Evolutionary conservation across 2,329 filamentous ascomycete genomes (phyloP), one percentile per base, ranked within the genome.

Genomic region (Botrytis aclada): DNA sequence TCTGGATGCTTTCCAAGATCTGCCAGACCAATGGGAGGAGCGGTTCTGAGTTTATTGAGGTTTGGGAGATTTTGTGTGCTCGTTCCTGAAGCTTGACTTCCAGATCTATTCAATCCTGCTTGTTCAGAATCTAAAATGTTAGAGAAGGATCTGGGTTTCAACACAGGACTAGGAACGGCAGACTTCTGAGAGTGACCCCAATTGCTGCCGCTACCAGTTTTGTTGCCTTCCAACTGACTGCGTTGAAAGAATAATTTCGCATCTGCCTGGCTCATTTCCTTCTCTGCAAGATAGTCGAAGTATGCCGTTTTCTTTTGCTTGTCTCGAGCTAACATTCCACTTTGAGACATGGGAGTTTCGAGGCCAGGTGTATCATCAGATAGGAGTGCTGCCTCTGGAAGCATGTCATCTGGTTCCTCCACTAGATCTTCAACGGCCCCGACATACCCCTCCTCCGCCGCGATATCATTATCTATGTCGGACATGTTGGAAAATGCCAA

Each of bases 221-320:
- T 80, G 41, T 80, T 78, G 20, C 77, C 75, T 51, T 81, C 92
- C 73, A 90, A 85, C 82, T 94, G 93, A 82, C 93, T 94, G 77
- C 93, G 88, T 83, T 98, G 95, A 82, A 97, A 99, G 84, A 98
- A 97, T 75, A 98, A 88, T 83, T 97, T 98, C 74, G 95, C 93
- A 81, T 99, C 96, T 39, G 93, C 91, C 82, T 97, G 94, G 80
- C 92, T 97, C 90, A 97, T 92, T 80, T 95, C 93, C 79, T 96
- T 97, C 83, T 99, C 96, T 70, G 93, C 93, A 70, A 95, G 92
- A 79, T 95, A 94, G 82, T 98, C 95, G 83, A 97, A 98, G 81
- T 94, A 97, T 32, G 95, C 93, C 14, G 94, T 97, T 81, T 91
- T 91, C 74, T 86, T 86, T 47, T 88, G 88, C 70, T 88, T 80